Conservation (phyloP, 164 flowering plant species). For the Vitis vinifera region DNA sequence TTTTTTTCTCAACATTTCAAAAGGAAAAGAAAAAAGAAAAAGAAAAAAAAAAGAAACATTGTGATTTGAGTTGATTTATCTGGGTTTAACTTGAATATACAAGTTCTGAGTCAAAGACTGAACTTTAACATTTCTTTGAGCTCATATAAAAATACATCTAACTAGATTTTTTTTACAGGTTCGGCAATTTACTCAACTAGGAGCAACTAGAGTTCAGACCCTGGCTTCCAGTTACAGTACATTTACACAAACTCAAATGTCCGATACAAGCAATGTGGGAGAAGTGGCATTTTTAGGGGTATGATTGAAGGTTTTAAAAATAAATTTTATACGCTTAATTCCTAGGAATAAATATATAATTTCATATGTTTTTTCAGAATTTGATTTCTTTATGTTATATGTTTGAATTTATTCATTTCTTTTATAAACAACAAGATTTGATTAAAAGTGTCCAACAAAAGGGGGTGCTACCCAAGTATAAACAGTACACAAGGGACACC, state of each 20-base stretch:
- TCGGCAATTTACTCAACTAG: constrained; percentile 16
- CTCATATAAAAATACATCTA: not conserved
- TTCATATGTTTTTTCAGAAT: not conserved
- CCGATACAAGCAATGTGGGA: constrained; percentile 6
- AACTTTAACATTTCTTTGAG: not conserved
- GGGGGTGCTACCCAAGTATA: too few species aligned
- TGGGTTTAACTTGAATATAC: not conserved
- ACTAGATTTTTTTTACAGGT: constrained; percentile 6
- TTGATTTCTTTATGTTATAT: too few species aligned
- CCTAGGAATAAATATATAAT: not conserved
- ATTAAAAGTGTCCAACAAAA: too few species aligned
- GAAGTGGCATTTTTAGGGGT: constrained; percentile 16
- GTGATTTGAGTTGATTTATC: not conserved
- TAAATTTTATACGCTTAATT: not conserved
- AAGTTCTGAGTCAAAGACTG: not conserved
- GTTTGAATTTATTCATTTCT: too few species aligned
- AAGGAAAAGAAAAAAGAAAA: too few species aligned
- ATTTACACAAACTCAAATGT: constrained; percentile 14
- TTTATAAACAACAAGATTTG: too few species aligned
- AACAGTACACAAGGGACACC: too few species aligned
- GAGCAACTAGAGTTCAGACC: constrained; percentile 3
- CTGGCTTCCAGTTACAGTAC: constrained; percentile 21
- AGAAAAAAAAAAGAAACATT: too few species aligned
- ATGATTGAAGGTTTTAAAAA: not conserved
- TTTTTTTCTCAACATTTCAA: too few species aligned